These are phyloP conservation scores for Planoprotostelium fungivorum DNA, from an alignment of 78 protist species.

Conservation along the genomic window DNA sequence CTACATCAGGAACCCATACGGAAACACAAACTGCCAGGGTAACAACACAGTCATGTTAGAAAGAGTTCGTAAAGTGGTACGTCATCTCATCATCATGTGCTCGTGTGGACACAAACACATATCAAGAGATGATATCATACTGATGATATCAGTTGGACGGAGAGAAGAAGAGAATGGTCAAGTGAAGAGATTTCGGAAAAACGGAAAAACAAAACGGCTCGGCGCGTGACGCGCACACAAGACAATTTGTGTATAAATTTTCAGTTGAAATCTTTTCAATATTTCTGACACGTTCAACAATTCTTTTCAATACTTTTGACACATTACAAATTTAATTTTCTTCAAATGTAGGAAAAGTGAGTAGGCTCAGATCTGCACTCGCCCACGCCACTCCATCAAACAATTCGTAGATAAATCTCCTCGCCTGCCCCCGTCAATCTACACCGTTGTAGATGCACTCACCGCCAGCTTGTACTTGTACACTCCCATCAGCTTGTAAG, in stretches of 20 bases:
- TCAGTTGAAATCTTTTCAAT: too few relatives aligned
- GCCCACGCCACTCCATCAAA: background rate
- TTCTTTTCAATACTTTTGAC: too few relatives aligned
- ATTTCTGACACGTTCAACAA: too few relatives aligned
- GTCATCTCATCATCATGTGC: background rate
- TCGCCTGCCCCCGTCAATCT: background rate
- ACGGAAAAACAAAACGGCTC: too few relatives aligned
- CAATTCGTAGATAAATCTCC: background rate
- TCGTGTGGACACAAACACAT: background rate
- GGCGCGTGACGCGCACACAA: too few relatives aligned
- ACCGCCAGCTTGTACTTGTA: background rate
- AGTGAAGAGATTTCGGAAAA: background rate
- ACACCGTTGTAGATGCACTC: background rate
- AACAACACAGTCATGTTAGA: background rate
- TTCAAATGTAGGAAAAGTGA: background rate
- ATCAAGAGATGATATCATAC: background rate
- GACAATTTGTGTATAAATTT: too few relatives aligned
- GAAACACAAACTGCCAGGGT: background rate
- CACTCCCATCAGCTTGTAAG: background rate
- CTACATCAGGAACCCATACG: background rate
- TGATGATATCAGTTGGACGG: background rate
- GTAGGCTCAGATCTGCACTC: background rate
- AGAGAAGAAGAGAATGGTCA: background rate
- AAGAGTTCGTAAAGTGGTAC: background rate
- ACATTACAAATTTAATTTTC: too few relatives aligned